These are phyloP conservation scores for Xylariaceae sp. DNA, from an alignment of 2,329 filamentous ascomycete species.

Conservation along the genomic window DNA sequence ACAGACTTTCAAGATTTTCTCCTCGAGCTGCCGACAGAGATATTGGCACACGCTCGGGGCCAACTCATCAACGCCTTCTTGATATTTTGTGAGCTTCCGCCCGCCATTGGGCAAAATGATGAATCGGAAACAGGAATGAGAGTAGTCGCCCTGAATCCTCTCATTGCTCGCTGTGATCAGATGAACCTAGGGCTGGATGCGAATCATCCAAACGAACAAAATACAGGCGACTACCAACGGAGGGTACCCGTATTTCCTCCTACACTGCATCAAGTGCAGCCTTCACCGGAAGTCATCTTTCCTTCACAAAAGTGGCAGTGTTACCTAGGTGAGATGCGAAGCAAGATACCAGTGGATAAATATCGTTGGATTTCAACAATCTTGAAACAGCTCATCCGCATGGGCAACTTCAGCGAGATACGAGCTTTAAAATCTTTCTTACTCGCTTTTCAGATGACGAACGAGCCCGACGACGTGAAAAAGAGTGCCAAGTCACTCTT, in stretches of 20 bases:
- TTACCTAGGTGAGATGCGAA: conserved; percentile 29
- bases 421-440: conserved; percentile 52
- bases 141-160: conserved; percentile 49
- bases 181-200: no score
- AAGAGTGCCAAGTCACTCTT: conserved; percentile 71
- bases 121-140: conserved; percentile 23
- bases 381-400: conserved; percentile 54
- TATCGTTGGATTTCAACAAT: conserved; percentile 47
- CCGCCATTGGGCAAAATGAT: conserved; percentile 27
- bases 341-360: conserved; percentile 31
- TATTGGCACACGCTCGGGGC: conserved; percentile 33
- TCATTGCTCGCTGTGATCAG: conserved; percentile 32
- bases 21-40: conserved; percentile 42
- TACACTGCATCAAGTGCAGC: conserved; percentile 22
- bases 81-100: conserved; percentile 62
- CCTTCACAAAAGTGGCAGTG: conserved; percentile 41
- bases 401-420: conserved; percentile 46
- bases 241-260: conserved; percentile 22
- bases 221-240: conserved; percentile 13
- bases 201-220: not conserved
- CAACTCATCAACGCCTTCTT: conserved; percentile 67
- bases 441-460: conserved; percentile 58
- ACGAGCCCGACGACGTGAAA: conserved; percentile 52
- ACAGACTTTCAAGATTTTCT: conserved; percentile 68
- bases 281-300: conserved; percentile 49